These are phyloP conservation scores for Fusarium proliferatum DNA, from an alignment of 2,329 filamentous ascomycete genomes.

Conservation along the genomic window DNA sequence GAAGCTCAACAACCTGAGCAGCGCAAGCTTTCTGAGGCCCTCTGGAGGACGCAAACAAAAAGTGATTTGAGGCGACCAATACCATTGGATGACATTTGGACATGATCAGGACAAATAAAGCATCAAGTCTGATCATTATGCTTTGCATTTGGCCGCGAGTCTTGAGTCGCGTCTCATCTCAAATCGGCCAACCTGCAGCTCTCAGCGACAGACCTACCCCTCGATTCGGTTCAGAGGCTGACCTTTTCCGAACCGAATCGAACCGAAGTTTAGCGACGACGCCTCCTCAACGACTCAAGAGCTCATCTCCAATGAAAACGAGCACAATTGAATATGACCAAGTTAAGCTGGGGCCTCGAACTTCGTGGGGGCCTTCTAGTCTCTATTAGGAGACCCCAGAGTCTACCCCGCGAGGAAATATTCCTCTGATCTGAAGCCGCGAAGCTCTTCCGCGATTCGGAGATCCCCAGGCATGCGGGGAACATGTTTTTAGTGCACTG, in stretches of 20 bases:
- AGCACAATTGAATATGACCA: constrained; percentile 8
- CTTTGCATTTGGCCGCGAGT: background rate
- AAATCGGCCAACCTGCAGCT: background rate
- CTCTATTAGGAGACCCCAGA: background rate
- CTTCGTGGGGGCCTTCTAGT: background rate
- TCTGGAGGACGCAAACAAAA: background rate
- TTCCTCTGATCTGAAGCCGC: background rate
- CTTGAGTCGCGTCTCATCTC: too few relatives aligned
- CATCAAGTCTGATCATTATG: background rate
- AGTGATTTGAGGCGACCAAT: background rate
- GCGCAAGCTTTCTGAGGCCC: background rate
- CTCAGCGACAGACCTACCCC: background rate
- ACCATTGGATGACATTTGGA: background rate
- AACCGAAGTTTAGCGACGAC: constrained; percentile 20
- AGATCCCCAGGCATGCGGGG: constrained; percentile 27
- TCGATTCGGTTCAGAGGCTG: background rate
- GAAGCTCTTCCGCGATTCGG: constrained; percentile 16
- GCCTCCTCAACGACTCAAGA: background rate
- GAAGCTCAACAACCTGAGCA: background rate
- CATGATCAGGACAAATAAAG: background rate
- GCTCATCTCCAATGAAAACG: constrained; percentile 17
- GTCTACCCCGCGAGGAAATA: constrained; percentile 10
- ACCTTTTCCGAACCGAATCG: constrained; percentile 19
- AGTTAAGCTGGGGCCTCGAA: constrained; percentile 1
- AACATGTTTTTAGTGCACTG: constrained; percentile 13